phyloP scores from a whole-genome alignment of 2,329 filamentous ascomycete genomes.

The Colletotrichum sp. region DNA sequence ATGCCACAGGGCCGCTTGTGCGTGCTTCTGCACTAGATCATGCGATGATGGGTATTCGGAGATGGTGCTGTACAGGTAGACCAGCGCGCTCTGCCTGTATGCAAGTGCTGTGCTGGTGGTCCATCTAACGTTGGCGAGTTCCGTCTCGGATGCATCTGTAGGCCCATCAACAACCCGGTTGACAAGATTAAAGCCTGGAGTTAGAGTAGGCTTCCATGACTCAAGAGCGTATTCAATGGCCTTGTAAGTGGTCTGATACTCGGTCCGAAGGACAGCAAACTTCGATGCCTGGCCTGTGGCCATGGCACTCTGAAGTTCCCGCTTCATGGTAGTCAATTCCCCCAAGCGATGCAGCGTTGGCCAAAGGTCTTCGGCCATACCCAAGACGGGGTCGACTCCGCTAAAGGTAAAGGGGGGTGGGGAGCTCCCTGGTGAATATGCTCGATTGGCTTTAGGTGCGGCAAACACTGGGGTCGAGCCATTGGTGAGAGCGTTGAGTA shows the following conservation, averaged over 20 bases:
- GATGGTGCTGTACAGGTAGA: conserved; percentile 12
- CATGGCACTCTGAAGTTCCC: conserved; percentile 7
- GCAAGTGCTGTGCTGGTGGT: conserved; percentile 19
- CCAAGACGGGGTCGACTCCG: neutral
- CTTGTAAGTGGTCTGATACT: conserved; percentile 12
- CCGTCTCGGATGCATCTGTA: conserved; percentile 5
- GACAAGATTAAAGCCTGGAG: conserved; percentile 17
- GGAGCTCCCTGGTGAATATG: conserved; percentile 1
- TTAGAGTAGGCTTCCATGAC: conserved; percentile 9
- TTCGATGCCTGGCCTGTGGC: neutral
- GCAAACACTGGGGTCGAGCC: conserved; percentile 1
- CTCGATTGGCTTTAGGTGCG: neutral
- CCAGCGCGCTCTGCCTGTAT: conserved; percentile 17
- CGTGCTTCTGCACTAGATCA: conserved; percentile 17
- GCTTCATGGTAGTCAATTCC: neutral
- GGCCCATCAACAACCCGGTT: conserved; percentile 22
- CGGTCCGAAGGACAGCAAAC: conserved; percentile 10
- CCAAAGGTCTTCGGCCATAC: conserved; percentile 18
- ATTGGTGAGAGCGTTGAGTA: conserved; percentile 14
- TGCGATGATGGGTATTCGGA: conserved; percentile 15
- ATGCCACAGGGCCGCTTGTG: conserved; percentile 21
- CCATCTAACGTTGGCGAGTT: conserved; percentile 18
- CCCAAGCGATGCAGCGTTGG: conserved; percentile 16
- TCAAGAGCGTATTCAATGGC: conserved; percentile 7
- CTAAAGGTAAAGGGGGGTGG: neutral